Evolutionary conservation across 1,284 basidiomycete genomes (phyloP).

Genomic region (Hymenochaete sp.): DNA sequence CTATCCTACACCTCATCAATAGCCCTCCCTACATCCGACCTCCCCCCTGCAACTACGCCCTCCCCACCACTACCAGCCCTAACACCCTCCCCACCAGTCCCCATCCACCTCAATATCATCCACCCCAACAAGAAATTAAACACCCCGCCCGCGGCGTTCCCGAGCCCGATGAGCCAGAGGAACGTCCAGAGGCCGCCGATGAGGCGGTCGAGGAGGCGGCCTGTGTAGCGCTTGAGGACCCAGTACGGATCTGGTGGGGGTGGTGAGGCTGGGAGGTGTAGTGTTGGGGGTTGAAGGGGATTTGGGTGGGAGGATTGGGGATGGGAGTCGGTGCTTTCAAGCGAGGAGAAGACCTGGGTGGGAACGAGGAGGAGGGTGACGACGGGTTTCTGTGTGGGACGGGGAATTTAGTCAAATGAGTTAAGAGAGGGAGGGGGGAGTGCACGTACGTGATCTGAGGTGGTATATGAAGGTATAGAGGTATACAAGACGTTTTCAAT

Average conservation of each 20-base stretch:
- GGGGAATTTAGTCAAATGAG: neutral
- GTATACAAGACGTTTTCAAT: constrained; percentile 66
- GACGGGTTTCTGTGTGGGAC: constrained; percentile 53
- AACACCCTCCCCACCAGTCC: neutral
- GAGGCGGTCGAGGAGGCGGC: constrained; percentile 59
- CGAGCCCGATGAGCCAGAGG: constrained; percentile 66
- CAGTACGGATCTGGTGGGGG: constrained; percentile 47
- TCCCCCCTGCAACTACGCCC: no score
- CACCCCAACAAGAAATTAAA: constrained; percentile 61
- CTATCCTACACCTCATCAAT: no score
- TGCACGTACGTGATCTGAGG: constrained; percentile 60
- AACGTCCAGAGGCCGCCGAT: constrained; percentile 72
- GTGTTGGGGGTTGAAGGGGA: constrained; percentile 35
- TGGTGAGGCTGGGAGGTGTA: constrained; percentile 25
- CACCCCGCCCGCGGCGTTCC: constrained; percentile 54
- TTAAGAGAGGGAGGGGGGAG: neutral
- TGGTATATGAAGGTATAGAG: constrained; percentile 65
- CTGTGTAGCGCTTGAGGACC: constrained; percentile 49
- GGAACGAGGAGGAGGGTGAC: constrained; percentile 55
- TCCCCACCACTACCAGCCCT: neutral
- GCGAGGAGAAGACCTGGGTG: constrained; percentile 23
- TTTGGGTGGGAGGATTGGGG: no score
- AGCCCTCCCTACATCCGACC: no score
- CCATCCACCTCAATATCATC: constrained; percentile 43
- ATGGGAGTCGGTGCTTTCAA: constrained; percentile 31